Conservation (phyloP, 2,329 filamentous ascomycete species). For the Penicillium thymicola region DNA sequence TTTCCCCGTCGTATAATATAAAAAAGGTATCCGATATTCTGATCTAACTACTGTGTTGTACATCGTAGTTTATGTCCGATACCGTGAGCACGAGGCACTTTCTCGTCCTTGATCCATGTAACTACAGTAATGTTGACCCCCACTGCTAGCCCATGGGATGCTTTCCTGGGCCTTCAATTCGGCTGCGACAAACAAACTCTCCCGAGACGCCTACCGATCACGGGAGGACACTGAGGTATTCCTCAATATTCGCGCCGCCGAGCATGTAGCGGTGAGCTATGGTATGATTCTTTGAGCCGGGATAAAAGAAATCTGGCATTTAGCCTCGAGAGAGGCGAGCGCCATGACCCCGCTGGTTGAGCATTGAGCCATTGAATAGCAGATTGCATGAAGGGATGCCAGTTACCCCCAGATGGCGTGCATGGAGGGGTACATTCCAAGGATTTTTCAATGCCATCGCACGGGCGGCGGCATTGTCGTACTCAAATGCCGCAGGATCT, state of each 20-base stretch:
- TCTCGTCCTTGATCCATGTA: conserved; percentile 1
- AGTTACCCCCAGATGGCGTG: not conserved
- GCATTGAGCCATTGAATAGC: not conserved
- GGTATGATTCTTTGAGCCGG: conserved; percentile 8
- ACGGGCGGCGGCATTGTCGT: conserved; percentile 1
- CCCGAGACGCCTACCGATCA: conserved; percentile 16
- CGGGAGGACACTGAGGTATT: not conserved
- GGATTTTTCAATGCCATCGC: not conserved
- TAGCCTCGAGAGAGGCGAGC: not conserved
- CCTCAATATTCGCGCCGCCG: conserved; percentile 10
- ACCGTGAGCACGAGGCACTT: not conserved
- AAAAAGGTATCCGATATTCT: not conserved
- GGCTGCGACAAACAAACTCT: conserved; percentile 9
- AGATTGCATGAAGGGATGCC: conserved; percentile 2
- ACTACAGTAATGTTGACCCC: conserved; percentile 7
- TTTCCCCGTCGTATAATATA: conserved; percentile 1
- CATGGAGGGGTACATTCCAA: conserved; percentile 10
- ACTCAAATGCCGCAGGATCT: conserved; percentile 1
- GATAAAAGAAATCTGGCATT: not conserved
- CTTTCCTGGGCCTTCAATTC: conserved; percentile 8
- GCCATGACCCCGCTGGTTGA: not conserved
- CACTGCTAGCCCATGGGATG: conserved; percentile 6
- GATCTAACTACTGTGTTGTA: not conserved
- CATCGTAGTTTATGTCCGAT: conserved; percentile 2
- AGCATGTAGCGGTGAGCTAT: conserved; percentile 26